Conservation (phyloP, 2,329 filamentous ascomycete species). For the Sporothrix sp. region DNA sequence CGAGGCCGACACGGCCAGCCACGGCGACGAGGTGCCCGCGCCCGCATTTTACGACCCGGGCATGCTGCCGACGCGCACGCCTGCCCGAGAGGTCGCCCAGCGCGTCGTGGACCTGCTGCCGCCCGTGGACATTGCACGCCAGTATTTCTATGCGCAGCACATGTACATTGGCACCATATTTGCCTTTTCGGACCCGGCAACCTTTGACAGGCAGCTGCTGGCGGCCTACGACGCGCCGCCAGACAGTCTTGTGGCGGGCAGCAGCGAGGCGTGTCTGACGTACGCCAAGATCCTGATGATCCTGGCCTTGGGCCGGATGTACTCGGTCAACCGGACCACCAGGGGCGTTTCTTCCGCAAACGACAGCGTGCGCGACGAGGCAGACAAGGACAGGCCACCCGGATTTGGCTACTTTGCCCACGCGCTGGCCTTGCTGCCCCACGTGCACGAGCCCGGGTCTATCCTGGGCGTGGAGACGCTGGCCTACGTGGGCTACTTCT, state of each 20-base stretch:
- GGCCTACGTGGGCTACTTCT: constrained; percentile 44
- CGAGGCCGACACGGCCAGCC: constrained; percentile 17
- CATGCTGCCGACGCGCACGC: constrained; percentile 26
- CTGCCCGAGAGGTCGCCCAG: not conserved
- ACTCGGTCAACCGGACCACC: constrained; percentile 46
- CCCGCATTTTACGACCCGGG: constrained; percentile 27
- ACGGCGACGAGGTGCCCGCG: constrained; percentile 24
- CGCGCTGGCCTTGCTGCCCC: constrained; percentile 41
- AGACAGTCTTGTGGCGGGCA: constrained; percentile 28
- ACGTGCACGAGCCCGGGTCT: constrained; percentile 45
- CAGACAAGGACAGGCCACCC: constrained; percentile 30
- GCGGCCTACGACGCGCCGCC: constrained; percentile 34
- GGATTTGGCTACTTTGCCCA: constrained; percentile 46
- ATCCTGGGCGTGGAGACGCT: constrained; percentile 46
- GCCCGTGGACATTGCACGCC: constrained; percentile 39
- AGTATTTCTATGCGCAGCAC: constrained; percentile 36
- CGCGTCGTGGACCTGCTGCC: constrained; percentile 29
- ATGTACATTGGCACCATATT: constrained; percentile 49
- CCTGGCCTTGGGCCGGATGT: constrained; percentile 46
- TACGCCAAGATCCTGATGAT: constrained; percentile 44
- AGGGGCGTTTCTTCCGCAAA: constrained; percentile 23
- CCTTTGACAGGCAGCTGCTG: constrained; percentile 37
- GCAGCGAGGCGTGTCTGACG: constrained; percentile 37
- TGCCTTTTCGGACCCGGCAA: constrained; percentile 37
- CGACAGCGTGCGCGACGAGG: constrained; percentile 22